These are phyloP conservation scores for Dipteronia dyeriana DNA, from an alignment of 345 rosid genomes.

Conservation along the genomic window DNA sequence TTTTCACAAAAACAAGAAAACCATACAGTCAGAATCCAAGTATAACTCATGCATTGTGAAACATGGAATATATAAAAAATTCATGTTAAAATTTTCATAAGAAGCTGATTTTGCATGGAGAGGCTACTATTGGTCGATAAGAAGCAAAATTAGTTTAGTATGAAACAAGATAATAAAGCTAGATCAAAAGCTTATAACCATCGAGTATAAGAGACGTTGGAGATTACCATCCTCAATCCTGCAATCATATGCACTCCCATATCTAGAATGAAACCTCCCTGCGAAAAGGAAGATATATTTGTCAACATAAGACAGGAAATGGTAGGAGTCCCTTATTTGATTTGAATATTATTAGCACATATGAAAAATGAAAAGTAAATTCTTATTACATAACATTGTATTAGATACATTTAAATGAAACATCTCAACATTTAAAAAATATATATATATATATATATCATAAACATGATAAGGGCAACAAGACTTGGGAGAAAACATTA, in stretches of 20 bases:
- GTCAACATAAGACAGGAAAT: neutral
- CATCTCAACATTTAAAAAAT: too few species aligned
- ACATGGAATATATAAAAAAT: neutral
- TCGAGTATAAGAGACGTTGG: conserved; percentile 15
- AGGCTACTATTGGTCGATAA: neutral
- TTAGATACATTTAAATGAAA: neutral
- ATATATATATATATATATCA: neutral
- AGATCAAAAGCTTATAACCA: conserved; percentile 8
- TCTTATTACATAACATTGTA: neutral
- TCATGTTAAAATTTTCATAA: neutral
- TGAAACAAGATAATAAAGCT: conserved; percentile 3
- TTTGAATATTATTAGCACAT: neutral
- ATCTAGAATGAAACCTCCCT: conserved; percentile 98
- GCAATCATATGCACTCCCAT: conserved; percentile 99
- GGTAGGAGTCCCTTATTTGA: neutral
- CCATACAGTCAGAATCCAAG: neutral
- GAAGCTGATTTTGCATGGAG: conserved; percentile 9
- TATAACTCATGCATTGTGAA: neutral
- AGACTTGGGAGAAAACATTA: neutral
- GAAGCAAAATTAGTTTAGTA: neutral
- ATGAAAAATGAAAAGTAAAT: neutral
- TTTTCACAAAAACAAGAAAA: conserved; percentile 39
- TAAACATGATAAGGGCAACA: neutral
- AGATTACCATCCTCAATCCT: conserved; percentile 87
- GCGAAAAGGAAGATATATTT: conserved; percentile 30